Evolutionary conservation across 2,329 filamentous ascomycete species (phyloP), one percentile per base, ranked within the genome.

Genomic region (Lachnellula hyalina): DNA sequence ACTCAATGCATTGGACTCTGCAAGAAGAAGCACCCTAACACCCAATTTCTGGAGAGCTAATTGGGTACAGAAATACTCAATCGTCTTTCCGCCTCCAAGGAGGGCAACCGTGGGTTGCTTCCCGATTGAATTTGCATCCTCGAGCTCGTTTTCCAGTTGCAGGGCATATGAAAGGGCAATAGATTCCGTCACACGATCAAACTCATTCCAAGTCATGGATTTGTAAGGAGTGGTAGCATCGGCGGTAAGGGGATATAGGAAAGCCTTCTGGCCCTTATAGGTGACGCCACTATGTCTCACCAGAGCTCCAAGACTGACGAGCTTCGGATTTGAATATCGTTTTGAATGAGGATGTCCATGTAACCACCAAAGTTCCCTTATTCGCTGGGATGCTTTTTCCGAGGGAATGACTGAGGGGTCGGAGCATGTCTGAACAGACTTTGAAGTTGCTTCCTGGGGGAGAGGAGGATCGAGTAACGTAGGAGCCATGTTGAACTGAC

Each of bases 31-130:
- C 1, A 69, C 59, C 42, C 67, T 60, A 15, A 68, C 55, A 36
- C 64, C 64, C 23, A 70, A 56, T 48, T 69, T 69, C 28, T 66
- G 65, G 8, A 70, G 61, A 23, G 67, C 67, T 12, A 70, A 49
- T 44, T 68, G 54, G 3, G 67, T 66, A 46, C 65, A 64, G 47
- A 67, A 66, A 48, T 69, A 69, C 40, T 67, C 63, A 7, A 69
- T 42, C 2, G 61, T 65, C 35, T 54, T 66, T 14, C 67, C 67
- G 34, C 44, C 54, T 2, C 66, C 67, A 45, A 70, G 60, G 1
- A 70, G 54, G 9, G 61, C 67, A 21, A 70, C 48, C 2, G 67
- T 69, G 14, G 67, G 67, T 51, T 69, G 67, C 41, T 57, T 58
- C 40, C 51, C 48, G 14, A 46, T 58, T 14, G 25, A 23, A 28